Conservation (phyloP, 768 basidiomycete genomes). For the Suillus weaverae region DNA sequence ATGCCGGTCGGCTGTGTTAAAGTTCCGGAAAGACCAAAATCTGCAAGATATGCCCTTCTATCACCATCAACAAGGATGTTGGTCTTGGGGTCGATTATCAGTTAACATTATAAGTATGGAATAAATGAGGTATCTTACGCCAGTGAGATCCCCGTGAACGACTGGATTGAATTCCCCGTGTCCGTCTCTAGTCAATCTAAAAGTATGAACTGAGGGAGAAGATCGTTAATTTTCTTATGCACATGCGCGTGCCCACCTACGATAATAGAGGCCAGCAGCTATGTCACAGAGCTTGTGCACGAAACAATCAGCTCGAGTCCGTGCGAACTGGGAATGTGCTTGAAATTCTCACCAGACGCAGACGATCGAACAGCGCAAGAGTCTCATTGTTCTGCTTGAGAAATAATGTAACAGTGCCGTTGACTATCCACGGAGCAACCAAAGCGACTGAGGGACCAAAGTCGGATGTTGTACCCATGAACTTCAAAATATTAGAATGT, state of each 20-base stretch:
- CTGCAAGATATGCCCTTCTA: not conserved
- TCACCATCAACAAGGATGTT: not conserved
- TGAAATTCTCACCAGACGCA: slow-evolving; percentile 16
- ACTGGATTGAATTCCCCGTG: not conserved
- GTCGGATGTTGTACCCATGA: slow-evolving; percentile 17
- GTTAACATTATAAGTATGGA: not conserved
- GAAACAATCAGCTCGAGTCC: not conserved
- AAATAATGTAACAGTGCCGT: slow-evolving; percentile 17
- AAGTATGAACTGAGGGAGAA: not conserved
- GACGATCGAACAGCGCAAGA: slow-evolving; percentile 12
- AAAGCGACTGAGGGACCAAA: slow-evolving; percentile 24
- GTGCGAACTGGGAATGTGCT: not conserved
- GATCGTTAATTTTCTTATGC: not conserved
- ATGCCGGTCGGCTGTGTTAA: not conserved
- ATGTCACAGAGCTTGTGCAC: not conserved
- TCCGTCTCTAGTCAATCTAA: not conserved
- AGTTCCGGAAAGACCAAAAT: not conserved
- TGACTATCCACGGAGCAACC: slow-evolving; percentile 20
- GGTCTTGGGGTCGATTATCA: not conserved
- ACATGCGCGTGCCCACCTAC: not conserved
- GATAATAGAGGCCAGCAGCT: not conserved
- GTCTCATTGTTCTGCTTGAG: slow-evolving; percentile 1
- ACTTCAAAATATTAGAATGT: slow-evolving; percentile 20
- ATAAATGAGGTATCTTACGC: not conserved
- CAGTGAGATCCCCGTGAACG: not conserved